Evolutionary conservation across 345 rosid species (phyloP).

Genomic region (Populus pruinosa): DNA sequence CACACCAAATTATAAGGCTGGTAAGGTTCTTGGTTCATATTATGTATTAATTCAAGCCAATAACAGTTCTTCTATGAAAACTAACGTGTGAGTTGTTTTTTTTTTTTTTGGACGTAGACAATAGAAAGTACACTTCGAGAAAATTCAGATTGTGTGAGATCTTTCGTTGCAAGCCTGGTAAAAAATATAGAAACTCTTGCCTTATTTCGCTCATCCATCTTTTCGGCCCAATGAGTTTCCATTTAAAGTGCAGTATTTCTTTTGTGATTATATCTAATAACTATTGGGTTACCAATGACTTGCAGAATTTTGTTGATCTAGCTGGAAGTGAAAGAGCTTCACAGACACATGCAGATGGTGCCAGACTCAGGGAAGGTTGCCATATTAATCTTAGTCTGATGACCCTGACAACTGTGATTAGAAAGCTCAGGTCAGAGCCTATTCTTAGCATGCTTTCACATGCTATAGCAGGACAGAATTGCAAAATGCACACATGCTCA

Average conservation of each 20-base stretch:
- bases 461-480: not conserved
- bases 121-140: slow-evolving; percentile 91
- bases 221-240: not conserved
- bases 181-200: not conserved
- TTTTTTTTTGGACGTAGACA: slow-evolving; percentile 51
- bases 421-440: slow-evolving; percentile 78
- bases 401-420: slow-evolving; percentile 96
- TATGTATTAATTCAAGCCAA: not conserved
- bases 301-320: slow-evolving; percentile 96
- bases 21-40: slow-evolving; percentile 36
- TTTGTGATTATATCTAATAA: not conserved
- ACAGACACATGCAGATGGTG: slow-evolving; percentile 93
- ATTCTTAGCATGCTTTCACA: not conserved
- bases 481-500: not conserved
- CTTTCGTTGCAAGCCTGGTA: slow-evolving; percentile 96
- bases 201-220: not conserved
- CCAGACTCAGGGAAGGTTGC: slow-evolving; percentile 97
- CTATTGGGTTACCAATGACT: slow-evolving; percentile 21
- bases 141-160: slow-evolving; percentile 91
- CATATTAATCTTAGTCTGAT: slow-evolving; percentile 98
- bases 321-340: slow-evolving; percentile 99
- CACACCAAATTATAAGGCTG: slow-evolving; percentile 97
- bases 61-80: not conserved
- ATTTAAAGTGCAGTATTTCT: not conserved
- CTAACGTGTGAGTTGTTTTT: slow-evolving; percentile 21